Percentiles rank a stretch among this genome's conserved stretches.
Evolutionary conservation across 1,139 yeast species (phyloP).

Genomic region (Kodamaea alishanica): DNA sequence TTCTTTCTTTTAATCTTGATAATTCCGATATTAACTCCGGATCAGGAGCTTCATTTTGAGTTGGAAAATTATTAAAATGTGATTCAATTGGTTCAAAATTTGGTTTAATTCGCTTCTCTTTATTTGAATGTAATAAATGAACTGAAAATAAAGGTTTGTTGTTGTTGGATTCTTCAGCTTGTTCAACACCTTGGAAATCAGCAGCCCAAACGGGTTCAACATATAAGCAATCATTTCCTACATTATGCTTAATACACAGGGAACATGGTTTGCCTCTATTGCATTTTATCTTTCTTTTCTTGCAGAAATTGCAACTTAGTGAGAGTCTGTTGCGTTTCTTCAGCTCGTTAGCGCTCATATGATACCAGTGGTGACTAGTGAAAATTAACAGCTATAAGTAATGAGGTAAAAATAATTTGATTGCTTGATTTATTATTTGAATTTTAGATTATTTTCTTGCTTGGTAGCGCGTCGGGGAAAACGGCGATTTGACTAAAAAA

Average conservation of each 20-base stretch:
- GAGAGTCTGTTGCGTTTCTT: constrained; percentile 18
- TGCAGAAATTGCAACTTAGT: constrained; percentile 22
- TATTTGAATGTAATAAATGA: too few species aligned
- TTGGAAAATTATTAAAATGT: too few species aligned
- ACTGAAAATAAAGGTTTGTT: neutral
- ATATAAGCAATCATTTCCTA: constrained; percentile 28
- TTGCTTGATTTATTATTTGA: too few species aligned
- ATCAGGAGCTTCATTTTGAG: too few species aligned
- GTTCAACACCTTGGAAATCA: neutral
- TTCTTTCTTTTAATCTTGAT: constrained; percentile 36
- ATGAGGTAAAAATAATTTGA: constrained; percentile 4
- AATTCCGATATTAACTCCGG: constrained; percentile 11
- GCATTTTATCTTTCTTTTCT: constrained; percentile 23
- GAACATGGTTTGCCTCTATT: constrained; percentile 23
- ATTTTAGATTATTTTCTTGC: too few species aligned
- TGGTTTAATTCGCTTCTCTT: too few species aligned
- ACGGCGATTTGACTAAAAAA: too few species aligned
- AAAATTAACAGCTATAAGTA: constrained; percentile 2
- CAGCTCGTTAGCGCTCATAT: constrained; percentile 1
- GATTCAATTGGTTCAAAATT: too few species aligned
- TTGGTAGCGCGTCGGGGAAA: too few species aligned
- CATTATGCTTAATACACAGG: constrained; percentile 19
- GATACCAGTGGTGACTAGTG: neutral
- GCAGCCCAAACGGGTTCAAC: constrained; percentile 20
- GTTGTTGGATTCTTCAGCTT: neutral